A percentile compares a stretch with the other conserved stretches of the same genome.
Conservation (phyloP, 345 rosid species). For the Moringa oleifera region DNA sequence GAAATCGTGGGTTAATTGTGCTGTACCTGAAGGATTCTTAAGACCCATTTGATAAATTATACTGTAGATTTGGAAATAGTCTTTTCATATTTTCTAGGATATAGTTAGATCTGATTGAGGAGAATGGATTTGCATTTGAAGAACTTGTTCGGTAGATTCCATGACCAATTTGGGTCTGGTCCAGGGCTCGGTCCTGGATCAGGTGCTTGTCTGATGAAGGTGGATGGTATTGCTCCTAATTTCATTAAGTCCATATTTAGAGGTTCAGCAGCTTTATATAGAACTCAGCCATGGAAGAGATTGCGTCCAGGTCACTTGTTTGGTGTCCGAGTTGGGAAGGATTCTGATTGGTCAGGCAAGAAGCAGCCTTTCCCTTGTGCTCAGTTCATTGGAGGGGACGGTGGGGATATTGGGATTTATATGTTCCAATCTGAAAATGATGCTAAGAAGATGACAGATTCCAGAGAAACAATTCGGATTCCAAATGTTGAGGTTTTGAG, state of each 20-base stretch:
- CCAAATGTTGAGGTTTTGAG: slow-evolving; percentile 62
- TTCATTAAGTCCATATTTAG: slow-evolving; percentile 40
- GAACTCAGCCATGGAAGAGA: slow-evolving; percentile 74
- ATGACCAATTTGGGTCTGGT: slow-evolving; percentile 71
- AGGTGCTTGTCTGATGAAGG: slow-evolving; percentile 50
- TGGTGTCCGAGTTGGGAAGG: slow-evolving; percentile 57
- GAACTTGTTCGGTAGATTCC: slow-evolving; percentile 54
- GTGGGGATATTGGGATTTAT: slow-evolving; percentile 58
- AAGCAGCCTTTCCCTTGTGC: slow-evolving; percentile 57
- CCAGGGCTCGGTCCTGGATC: slow-evolving; percentile 79
- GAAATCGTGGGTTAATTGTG: too few relatives aligned
- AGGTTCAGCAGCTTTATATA: slow-evolving; percentile 61
- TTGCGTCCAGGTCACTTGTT: slow-evolving; percentile 54
- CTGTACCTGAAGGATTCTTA: too few relatives aligned
- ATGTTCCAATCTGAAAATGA: slow-evolving; percentile 47
- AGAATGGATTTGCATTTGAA: slow-evolving; percentile 75
- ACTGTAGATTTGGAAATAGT: too few relatives aligned
- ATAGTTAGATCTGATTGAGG: too few relatives aligned
- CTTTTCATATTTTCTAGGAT: too few relatives aligned
- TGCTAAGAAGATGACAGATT: slow-evolving; percentile 52
- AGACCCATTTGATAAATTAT: too few relatives aligned
- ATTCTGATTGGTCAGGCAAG: slow-evolving; percentile 59
- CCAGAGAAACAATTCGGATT: slow-evolving; percentile 43
- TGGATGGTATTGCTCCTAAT: slow-evolving; percentile 50
- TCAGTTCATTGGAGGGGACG: slow-evolving; percentile 68